phyloP scores from a whole-genome alignment of 768 basidiomycete genomes.

The Guyanaporus albipodus region DNA sequence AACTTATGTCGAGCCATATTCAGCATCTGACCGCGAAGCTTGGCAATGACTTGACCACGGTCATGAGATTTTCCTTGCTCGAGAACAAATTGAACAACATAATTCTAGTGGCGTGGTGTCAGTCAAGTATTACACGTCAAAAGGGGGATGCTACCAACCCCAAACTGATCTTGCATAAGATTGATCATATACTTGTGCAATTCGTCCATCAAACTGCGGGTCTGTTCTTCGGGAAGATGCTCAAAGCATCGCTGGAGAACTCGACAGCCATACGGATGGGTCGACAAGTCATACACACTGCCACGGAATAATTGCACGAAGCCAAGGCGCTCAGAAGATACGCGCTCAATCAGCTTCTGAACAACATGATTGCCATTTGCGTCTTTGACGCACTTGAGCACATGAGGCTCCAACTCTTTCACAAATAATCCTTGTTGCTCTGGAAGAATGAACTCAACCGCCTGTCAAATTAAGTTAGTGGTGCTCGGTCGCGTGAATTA shows the following conservation, averaged over 20 bases:
- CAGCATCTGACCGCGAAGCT: slow-evolving; percentile 74
- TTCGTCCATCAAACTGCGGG: slow-evolving; percentile 75
- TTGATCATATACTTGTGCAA: slow-evolving; percentile 64
- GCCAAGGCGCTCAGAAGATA: slow-evolving; percentile 68
- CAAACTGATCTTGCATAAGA: slow-evolving; percentile 90
- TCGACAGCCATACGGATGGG: slow-evolving; percentile 91
- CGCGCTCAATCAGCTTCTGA: slow-evolving; percentile 83
- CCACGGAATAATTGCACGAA: slow-evolving; percentile 76
- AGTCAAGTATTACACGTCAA: not conserved
- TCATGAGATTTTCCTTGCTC: slow-evolving; percentile 75
- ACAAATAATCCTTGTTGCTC: slow-evolving; percentile 78
- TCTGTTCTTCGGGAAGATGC: slow-evolving; percentile 66
- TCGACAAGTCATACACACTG: slow-evolving; percentile 75
- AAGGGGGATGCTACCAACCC: slow-evolving; percentile 46
- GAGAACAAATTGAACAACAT: slow-evolving; percentile 92
- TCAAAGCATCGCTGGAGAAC: slow-evolving; percentile 93
- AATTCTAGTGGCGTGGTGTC: slow-evolving; percentile 56
- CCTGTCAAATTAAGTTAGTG: slow-evolving; percentile 42
- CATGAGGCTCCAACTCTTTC: slow-evolving; percentile 71
- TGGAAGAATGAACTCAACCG: slow-evolving; percentile 73
- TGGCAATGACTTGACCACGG: slow-evolving; percentile 56
- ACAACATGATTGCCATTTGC: slow-evolving; percentile 95
- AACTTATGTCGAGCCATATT: slow-evolving; percentile 85
- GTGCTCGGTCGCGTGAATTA: not conserved
- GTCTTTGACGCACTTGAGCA: slow-evolving; percentile 84